Evolutionary conservation across 495 filamentous ascomycete species (phyloP).

Genomic region (Trichoderma reesei): DNA sequence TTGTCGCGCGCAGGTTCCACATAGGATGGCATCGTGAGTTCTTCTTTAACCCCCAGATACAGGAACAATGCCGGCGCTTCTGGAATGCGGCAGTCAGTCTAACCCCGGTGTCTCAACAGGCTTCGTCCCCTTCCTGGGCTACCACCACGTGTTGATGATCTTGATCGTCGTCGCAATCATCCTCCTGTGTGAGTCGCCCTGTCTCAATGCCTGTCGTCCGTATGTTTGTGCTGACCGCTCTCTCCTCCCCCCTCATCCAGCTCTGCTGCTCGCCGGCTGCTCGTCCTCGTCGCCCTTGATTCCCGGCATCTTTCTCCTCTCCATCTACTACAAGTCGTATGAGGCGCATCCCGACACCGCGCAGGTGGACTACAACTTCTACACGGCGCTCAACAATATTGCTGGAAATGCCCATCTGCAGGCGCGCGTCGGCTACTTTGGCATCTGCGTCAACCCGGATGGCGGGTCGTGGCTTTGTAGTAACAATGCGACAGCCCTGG

Average conservation of each 20-base stretch:
- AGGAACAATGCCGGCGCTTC: not conserved
- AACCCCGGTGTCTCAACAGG: slow-evolving; percentile 41
- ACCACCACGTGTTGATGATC: slow-evolving; percentile 98
- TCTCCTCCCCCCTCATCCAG: slow-evolving; percentile 38
- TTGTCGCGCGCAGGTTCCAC: slow-evolving; percentile 26
- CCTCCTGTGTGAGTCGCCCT: slow-evolving; percentile 67
- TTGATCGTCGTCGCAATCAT: slow-evolving; percentile 91
- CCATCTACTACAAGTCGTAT: slow-evolving; percentile 61
- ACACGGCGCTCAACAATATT: slow-evolving; percentile 63
- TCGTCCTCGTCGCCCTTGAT: slow-evolving; percentile 68
- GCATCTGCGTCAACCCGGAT: slow-evolving; percentile 66
- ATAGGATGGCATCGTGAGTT: slow-evolving; percentile 39
- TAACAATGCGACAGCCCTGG: slow-evolving; percentile 68
- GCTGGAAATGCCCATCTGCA: slow-evolving; percentile 57
- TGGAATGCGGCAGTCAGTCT: slow-evolving; percentile 10
- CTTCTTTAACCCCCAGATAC: too few species aligned
- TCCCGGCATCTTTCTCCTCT: slow-evolving; percentile 71
- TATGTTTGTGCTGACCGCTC: slow-evolving; percentile 8
- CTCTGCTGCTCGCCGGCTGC: slow-evolving; percentile 69
- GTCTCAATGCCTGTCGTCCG: slow-evolving; percentile 1
- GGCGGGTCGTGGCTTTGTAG: slow-evolving; percentile 63
- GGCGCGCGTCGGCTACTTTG: slow-evolving; percentile 60
- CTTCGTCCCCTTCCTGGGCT: slow-evolving; percentile 88
- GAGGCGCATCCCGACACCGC: slow-evolving; percentile 56
- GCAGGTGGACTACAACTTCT: slow-evolving; percentile 78